These are phyloP conservation scores for Veloboletus limbatus DNA, from an alignment of 1,284 basidiomycete species.

Conservation along the genomic window DNA sequence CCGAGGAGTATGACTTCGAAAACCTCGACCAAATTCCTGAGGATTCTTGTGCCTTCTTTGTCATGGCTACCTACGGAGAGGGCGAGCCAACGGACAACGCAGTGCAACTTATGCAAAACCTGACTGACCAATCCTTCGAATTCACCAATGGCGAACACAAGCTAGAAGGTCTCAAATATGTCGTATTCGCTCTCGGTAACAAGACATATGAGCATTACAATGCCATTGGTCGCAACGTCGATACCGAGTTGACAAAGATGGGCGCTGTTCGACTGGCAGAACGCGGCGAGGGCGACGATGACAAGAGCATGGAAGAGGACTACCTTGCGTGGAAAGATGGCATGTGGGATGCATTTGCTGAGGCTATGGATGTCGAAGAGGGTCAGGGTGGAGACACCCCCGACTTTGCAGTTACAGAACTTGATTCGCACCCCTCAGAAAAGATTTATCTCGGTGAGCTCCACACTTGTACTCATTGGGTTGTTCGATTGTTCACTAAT, in stretches of 20 bases:
- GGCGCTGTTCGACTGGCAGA: slow-evolving; percentile 88
- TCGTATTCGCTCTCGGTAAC: slow-evolving; percentile 94
- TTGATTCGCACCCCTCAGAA: slow-evolving; percentile 68
- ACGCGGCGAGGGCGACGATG: slow-evolving; percentile 95
- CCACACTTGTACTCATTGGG: background rate
- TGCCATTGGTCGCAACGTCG: slow-evolving; percentile 80
- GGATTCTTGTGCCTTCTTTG: slow-evolving; percentile 86
- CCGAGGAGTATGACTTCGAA: slow-evolving; percentile 97
- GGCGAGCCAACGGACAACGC: slow-evolving; percentile 99
- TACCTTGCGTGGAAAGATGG: slow-evolving; percentile 99
- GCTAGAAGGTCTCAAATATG: slow-evolving; percentile 89
- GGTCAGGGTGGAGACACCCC: slow-evolving; percentile 94
- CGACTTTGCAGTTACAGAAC: slow-evolving; percentile 90
- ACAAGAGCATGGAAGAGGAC: slow-evolving; percentile 99
- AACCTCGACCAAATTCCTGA: slow-evolving; percentile 90
- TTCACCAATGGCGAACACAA: slow-evolving; percentile 79
- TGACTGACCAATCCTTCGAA: slow-evolving; percentile 83
- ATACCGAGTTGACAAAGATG: slow-evolving; percentile 72
- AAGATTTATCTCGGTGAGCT: slow-evolving; percentile 87
- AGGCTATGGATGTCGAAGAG: slow-evolving; percentile 86
- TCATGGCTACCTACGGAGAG: slow-evolving; percentile 98
- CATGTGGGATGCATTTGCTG: slow-evolving; percentile 90
- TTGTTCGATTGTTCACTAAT: slow-evolving; percentile 7
- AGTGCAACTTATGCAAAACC: slow-evolving; percentile 90
- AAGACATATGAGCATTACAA: slow-evolving; percentile 97